A percentile compares a stretch with the other conserved stretches of the same genome.
phyloP scores from a whole-genome alignment of 805 yeast genomes.

The Brettanomyces sp. region DNA sequence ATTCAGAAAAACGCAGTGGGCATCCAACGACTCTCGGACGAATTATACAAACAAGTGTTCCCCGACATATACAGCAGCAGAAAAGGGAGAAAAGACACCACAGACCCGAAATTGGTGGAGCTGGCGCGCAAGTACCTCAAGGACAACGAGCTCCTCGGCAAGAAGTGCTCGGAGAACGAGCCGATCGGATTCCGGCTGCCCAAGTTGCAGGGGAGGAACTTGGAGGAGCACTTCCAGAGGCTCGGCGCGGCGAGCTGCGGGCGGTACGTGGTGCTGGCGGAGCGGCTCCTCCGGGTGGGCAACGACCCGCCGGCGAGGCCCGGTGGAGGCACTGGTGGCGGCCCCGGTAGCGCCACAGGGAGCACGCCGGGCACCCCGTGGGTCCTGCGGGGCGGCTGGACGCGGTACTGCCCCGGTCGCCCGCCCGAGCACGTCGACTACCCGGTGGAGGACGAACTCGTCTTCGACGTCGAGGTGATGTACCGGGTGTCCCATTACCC shows the following conservation, averaged over 20 bases:
- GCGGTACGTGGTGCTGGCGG: constrained; percentile 49
- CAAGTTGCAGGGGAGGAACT: constrained; percentile 52
- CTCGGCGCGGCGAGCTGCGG: constrained; percentile 52
- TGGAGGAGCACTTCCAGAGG: constrained; percentile 80
- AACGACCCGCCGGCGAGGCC: constrained; percentile 20
- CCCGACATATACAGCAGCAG: constrained; percentile 21
- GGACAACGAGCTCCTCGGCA: constrained; percentile 63
- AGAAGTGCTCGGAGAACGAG: constrained; percentile 49
- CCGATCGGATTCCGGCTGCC: constrained; percentile 65
- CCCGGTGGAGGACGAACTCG: constrained; percentile 66
- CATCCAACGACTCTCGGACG: constrained; percentile 61
- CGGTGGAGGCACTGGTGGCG: constrained; percentile 24
- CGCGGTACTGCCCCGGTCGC: constrained; percentile 49
- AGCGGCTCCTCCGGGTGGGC: constrained; percentile 31
- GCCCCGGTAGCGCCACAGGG: too few species aligned
- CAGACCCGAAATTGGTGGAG: constrained; percentile 26
- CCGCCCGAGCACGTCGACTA: constrained; percentile 47
- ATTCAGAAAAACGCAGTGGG: constrained; percentile 67
- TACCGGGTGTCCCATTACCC: constrained; percentile 71
- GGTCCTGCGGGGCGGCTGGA: constrained; percentile 70
- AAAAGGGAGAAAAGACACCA: constrained; percentile 16
- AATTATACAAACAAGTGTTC: constrained; percentile 54
- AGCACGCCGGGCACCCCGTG: constrained; percentile 27
- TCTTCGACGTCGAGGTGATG: constrained; percentile 84
- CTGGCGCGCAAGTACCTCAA: constrained; percentile 53